These are phyloP conservation scores for Rhodotorula sp. DNA, from an alignment of 1,284 basidiomycete species.

Conservation along the genomic window DNA sequence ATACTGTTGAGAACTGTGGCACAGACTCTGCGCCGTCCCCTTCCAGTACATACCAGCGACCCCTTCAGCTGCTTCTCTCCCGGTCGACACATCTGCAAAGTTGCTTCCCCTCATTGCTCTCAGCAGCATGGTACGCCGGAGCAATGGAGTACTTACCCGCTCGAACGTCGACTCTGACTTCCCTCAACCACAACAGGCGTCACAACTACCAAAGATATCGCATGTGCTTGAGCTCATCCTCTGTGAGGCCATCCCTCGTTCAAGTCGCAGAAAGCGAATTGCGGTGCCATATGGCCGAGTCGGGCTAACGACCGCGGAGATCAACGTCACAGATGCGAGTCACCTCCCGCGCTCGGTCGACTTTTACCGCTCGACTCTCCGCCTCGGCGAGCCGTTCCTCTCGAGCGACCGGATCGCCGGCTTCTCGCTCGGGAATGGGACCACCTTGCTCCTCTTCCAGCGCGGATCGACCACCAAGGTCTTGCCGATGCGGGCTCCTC, in stretches of 20 bases:
- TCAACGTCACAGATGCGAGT: neutral
- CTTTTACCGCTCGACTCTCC: constrained; percentile 27
- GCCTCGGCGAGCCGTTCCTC: constrained; percentile 28
- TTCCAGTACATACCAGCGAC: no score
- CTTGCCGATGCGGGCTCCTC: neutral
- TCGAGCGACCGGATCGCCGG: constrained; percentile 22
- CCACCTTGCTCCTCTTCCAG: constrained; percentile 35
- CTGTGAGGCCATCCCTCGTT: neutral
- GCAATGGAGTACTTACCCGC: no score
- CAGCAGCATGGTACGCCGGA: no score
- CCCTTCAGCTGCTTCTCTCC: no score
- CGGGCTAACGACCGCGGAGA: constrained; percentile 3
- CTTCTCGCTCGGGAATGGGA: constrained; percentile 23
- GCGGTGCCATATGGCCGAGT: no score
- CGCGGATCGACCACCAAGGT: constrained; percentile 13
- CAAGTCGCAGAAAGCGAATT: no score
- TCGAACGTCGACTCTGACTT: no score
- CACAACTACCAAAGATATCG: constrained; percentile 24
- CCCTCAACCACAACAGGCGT: neutral
- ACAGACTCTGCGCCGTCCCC: no score
- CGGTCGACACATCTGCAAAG: no score
- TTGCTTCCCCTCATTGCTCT: no score
- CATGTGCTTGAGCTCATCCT: constrained; percentile 38
- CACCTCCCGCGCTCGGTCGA: constrained; percentile 20
- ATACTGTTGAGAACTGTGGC: no score